phyloP scores from a whole-genome alignment of 192 early-diverging fungal species.

The Umbelopsis ramanniana region DNA sequence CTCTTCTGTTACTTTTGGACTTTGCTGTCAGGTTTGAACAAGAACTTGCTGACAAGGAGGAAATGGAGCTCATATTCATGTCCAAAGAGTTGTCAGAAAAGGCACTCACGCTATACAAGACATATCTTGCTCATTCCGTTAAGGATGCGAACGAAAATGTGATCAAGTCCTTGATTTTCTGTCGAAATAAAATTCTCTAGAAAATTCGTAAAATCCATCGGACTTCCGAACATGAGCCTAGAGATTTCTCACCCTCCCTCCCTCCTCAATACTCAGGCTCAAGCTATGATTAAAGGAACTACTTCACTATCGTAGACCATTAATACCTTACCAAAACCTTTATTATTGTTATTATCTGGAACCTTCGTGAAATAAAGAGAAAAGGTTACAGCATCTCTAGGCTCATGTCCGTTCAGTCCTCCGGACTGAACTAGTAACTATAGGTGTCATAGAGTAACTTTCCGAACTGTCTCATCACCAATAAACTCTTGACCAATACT shows the following conservation, averaged over 20 bases:
- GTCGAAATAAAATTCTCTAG: background rate
- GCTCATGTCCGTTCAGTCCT: no score
- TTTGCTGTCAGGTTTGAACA: background rate
- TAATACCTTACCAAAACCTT: background rate
- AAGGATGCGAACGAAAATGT: background rate
- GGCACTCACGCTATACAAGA: background rate
- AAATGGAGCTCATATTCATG: background rate
- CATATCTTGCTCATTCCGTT: background rate
- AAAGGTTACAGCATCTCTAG: background rate
- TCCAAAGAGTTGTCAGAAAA: background rate
- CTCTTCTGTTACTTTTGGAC: background rate
- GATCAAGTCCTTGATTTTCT: background rate
- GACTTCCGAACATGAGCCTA: no score
- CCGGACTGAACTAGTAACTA: no score
- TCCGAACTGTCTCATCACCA: no score
- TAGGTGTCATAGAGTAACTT: no score
- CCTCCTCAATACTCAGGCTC: no score
- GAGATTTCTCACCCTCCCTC: no score
- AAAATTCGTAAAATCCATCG: background rate
- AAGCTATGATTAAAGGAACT: no score
- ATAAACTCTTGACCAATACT: no score
- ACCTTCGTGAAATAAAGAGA: background rate
- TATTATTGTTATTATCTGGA: background rate
- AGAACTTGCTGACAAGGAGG: background rate
- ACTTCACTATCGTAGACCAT: no score